Conservation (phyloP, 305 asterid species). For the Caryopteris hybrid region DNA sequence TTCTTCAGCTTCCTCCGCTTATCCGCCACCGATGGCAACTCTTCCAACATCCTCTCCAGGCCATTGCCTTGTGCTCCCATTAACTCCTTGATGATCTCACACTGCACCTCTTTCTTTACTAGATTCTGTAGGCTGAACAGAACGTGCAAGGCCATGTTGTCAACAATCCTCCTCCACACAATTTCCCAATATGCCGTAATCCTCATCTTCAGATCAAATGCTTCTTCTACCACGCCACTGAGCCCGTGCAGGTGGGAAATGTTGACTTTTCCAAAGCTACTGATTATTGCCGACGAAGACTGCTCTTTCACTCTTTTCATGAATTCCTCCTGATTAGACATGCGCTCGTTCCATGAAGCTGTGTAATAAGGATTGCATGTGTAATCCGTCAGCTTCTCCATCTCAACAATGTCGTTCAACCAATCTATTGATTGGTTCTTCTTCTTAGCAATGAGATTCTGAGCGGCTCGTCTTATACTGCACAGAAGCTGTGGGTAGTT, state of each 20-base stretch:
- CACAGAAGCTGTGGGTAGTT: constrained; percentile 35
- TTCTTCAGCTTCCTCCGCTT: constrained; percentile 25
- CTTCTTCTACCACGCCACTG: constrained; percentile 2
- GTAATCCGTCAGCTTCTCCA: constrained; percentile 30
- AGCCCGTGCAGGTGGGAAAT: constrained; percentile 7
- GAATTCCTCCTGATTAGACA: constrained; percentile 16
- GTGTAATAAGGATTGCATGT: constrained; percentile 29
- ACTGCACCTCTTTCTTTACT: constrained; percentile 27
- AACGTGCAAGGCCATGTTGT: constrained; percentile 32
- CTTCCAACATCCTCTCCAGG: constrained; percentile 31
- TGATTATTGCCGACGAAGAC: background rate
- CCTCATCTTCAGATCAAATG: constrained; percentile 33
- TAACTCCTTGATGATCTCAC: constrained; percentile 11
- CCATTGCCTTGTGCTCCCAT: constrained; percentile 27
- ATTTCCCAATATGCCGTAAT: constrained; percentile 34
- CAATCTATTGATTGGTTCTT: constrained; percentile 22
- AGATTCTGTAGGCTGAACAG: constrained; percentile 28
- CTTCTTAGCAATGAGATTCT: constrained; percentile 12
- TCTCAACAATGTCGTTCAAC: constrained; percentile 21
- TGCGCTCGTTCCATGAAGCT: constrained; percentile 20
- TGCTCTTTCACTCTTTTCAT: constrained; percentile 5
- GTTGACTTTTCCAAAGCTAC: constrained; percentile 6
- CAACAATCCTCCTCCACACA: constrained; percentile 34
- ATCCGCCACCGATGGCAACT: constrained; percentile 13
- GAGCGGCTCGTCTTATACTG: constrained; percentile 24